Conservation (phyloP, 23 red algal species). For the Gracilariopsis chorda region DNA sequence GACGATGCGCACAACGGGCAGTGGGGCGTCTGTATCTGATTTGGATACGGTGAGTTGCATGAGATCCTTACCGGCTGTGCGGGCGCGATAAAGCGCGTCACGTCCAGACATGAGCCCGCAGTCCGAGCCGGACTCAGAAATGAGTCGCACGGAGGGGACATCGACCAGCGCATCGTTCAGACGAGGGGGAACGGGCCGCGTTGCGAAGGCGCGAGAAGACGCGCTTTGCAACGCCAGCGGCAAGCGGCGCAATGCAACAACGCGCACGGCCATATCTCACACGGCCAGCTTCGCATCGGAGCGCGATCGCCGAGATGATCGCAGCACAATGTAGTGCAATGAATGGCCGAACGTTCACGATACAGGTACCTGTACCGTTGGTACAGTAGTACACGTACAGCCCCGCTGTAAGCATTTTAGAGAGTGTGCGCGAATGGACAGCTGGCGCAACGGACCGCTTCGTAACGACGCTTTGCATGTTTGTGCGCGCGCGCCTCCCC, state of each 20-base stretch:
- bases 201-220: background rate
- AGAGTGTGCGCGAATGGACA: too few relatives aligned
- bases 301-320: too few relatives aligned
- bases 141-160: conserved; percentile 39
- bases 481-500: too few relatives aligned
- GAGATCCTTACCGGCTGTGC: conserved; percentile 2
- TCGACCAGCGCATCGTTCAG: conserved; percentile 38
- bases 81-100: background rate
- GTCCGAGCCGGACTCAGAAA: conserved; percentile 37
- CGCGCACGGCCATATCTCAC: background rate
- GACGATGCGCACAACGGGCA: conserved; percentile 34
- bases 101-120: conserved; percentile 14
- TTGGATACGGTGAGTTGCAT: background rate
- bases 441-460: too few relatives aligned
- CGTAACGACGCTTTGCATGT: too few relatives aligned
- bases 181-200: background rate
- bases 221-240: background rate
- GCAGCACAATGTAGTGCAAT: too few relatives aligned
- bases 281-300: too few relatives aligned
- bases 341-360: too few relatives aligned
- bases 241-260: background rate
- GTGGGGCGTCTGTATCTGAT: background rate
- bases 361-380: too few relatives aligned
- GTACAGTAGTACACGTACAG: too few relatives aligned
- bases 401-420: too few relatives aligned